Evolutionary conservation across 495 filamentous ascomycete species (phyloP), one percentile per base, ranked within the genome.

Genomic region (Penicillium cataractarum): DNA sequence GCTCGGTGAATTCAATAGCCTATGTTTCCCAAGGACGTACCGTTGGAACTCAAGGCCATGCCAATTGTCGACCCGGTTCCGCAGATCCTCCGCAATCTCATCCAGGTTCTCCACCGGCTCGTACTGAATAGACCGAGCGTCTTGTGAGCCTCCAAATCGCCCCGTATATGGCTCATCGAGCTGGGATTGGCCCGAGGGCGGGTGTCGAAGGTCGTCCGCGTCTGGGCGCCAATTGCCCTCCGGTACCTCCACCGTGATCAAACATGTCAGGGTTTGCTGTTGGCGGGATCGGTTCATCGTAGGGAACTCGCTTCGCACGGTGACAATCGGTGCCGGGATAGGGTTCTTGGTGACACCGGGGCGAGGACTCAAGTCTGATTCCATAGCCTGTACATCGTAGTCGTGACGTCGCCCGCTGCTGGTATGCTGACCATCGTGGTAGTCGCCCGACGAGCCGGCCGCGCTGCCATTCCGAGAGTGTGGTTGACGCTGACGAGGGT

Each of bases 351-450:
- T 83, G 22, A 88, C 73, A 57, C 85, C 80, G 6, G 80, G 72
- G 44, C 92, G 85, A 8, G 93, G 90, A 66, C 86, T 87, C 27
- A 96, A 78, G 46, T 88, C 92, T 1, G 91, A 91, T 75, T 97
- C 94, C 92, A 97, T 96, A 13, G 94, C 91, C 69, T 97, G 94
- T 26, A 97, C 86, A 73, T 99, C 95, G 70, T 97, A 97, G 68
- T 97, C 95, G 69, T 97, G 93, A 55, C 92, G 87, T 63, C 93
- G 74, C 22, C 79, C 81, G 35, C 69, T 78, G 56, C 65, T 77
- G 10, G 69, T 69, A 35, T 77, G 75, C 19, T 78, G 75, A 12
- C 85, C 83, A 26, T 94, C 92, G 44, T 87, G 84, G 68, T 94
- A 96, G 24, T 92, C 91, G 57, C 79, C 87, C 22, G 89, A 91